Conservation (phyloP, 345 rosid genomes). For the Stellera chamaejasme region DNA sequence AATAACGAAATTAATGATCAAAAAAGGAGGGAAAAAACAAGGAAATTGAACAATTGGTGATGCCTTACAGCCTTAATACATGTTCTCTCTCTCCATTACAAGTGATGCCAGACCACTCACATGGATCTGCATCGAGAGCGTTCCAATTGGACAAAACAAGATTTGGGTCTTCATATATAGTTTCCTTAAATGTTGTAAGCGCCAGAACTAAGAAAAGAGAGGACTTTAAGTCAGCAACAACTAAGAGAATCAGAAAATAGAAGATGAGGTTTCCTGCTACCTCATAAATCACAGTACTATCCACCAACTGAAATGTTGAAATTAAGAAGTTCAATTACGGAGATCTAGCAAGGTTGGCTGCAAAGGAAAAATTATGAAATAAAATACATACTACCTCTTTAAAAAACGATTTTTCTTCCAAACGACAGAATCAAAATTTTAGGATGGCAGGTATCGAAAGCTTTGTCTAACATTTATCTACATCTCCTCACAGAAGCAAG, state of each 20-base stretch:
- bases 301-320: not conserved
- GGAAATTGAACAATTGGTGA: slow-evolving; percentile 1
- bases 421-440: not conserved
- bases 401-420: not conserved
- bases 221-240: slow-evolving; percentile 17
- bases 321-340: slow-evolving; percentile 1
- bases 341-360: slow-evolving; percentile 6
- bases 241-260: not conserved
- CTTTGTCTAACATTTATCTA: slow-evolving; percentile 4
- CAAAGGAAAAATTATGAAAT: slow-evolving; percentile 10
- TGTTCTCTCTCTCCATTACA: slow-evolving; percentile 56
- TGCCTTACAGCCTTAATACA: slow-evolving; percentile 72
- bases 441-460: not conserved
- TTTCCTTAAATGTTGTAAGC: slow-evolving; percentile 73
- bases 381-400: not conserved
- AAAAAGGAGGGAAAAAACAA: slow-evolving; percentile 2
- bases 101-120: slow-evolving; percentile 68
- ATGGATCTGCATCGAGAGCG: slow-evolving; percentile 72
- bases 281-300: not conserved
- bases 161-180: slow-evolving; percentile 78
- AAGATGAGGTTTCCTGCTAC: too few relatives aligned
- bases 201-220: slow-evolving; percentile 46
- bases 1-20: not conserved
- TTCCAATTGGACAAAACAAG: slow-evolving; percentile 79
- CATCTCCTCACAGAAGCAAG: slow-evolving; percentile 22